A percentile compares a stretch with the other conserved stretches of the same genome.
phyloP scores from a whole-genome alignment of 1,284 basidiomycete species.

The Boletus sp. region DNA sequence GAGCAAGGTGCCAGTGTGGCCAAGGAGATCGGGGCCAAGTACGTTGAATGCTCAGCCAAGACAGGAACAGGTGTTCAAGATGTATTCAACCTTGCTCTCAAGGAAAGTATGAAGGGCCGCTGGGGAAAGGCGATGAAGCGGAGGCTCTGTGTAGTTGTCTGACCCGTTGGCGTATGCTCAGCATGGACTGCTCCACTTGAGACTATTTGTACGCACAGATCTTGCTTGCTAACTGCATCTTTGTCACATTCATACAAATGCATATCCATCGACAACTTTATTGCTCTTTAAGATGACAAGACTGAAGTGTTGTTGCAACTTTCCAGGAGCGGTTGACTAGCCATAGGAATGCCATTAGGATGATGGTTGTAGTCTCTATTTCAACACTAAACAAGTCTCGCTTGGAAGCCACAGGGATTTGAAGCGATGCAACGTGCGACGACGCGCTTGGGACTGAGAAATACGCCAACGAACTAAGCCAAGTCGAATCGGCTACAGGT shows the following conservation, averaged over 20 bases:
- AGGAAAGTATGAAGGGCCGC: conserved; percentile 81
- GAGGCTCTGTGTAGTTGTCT: conserved; percentile 80
- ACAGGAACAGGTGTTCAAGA: conserved; percentile 88
- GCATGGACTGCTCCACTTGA: conserved; percentile 19
- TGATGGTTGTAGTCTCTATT: conserved; percentile 28
- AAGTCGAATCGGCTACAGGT: conserved; percentile 26
- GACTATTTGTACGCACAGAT: conserved; percentile 41
- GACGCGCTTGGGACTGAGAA: conserved; percentile 26
- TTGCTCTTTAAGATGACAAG: conserved; percentile 32
- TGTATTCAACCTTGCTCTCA: conserved; percentile 90
- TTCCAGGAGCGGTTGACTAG: conserved; percentile 27
- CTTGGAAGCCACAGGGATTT: conserved; percentile 33
- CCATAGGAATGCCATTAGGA: conserved; percentile 36
- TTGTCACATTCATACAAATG: conserved; percentile 17
- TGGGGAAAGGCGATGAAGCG: conserved; percentile 77
- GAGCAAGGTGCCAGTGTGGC: conserved; percentile 84
- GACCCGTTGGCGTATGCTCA: conserved; percentile 22
- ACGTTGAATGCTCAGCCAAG: conserved; percentile 96
- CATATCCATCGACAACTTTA: conserved; percentile 16
- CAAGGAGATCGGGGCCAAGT: conserved; percentile 93
- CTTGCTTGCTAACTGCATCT: conserved; percentile 31
- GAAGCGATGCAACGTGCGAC: conserved; percentile 13
- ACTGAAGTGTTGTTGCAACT: conserved; percentile 23
- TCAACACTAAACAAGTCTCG: conserved; percentile 31
- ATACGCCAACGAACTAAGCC: conserved; percentile 24